Percentiles rank a stretch among this genome's conserved stretches.
Conservation (phyloP, 345 rosid species). For the Brassica carinata region DNA sequence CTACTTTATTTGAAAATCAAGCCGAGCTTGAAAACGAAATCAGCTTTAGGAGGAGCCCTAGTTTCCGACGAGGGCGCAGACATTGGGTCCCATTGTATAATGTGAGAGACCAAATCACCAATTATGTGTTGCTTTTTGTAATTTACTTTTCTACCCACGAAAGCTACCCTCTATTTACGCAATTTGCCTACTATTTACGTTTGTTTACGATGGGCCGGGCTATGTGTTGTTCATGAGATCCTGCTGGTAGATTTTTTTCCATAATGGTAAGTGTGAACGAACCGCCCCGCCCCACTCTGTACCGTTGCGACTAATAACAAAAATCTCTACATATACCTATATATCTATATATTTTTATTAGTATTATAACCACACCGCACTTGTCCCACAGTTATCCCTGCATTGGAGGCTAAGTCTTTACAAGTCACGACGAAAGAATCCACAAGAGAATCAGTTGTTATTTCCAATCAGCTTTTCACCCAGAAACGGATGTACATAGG, state of each 20-base stretch:
- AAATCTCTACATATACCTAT: no score
- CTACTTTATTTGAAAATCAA: background rate
- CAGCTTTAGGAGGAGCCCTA: background rate
- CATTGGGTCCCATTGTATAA: slow-evolving; percentile 9
- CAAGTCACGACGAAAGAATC: no score
- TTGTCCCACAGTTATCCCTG: no score
- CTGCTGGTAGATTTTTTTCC: background rate
- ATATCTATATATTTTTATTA: no score
- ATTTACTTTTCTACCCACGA: slow-evolving; percentile 7
- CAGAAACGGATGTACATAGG: no score
- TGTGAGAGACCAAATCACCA: slow-evolving; percentile 20
- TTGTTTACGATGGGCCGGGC: slow-evolving; percentile 13
- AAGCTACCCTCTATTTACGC: slow-evolving; percentile 12
- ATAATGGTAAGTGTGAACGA: no score
- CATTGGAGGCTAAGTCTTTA: no score
- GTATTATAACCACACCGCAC: no score
- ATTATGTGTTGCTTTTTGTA: background rate
- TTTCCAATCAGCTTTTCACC: background rate
- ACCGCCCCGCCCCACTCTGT: no score
- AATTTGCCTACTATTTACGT: slow-evolving; percentile 4
- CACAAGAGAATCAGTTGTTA: background rate
- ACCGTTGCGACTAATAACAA: no score
- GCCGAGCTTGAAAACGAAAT: background rate
- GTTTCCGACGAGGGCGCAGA: slow-evolving; percentile 29
- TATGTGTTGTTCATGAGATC: background rate